A percentile compares a stretch with the other conserved stretches of the same genome.
phyloP scores from a whole-genome alignment of 2,329 filamentous ascomycete genomes.

The Mollisia scopiformis region DNA sequence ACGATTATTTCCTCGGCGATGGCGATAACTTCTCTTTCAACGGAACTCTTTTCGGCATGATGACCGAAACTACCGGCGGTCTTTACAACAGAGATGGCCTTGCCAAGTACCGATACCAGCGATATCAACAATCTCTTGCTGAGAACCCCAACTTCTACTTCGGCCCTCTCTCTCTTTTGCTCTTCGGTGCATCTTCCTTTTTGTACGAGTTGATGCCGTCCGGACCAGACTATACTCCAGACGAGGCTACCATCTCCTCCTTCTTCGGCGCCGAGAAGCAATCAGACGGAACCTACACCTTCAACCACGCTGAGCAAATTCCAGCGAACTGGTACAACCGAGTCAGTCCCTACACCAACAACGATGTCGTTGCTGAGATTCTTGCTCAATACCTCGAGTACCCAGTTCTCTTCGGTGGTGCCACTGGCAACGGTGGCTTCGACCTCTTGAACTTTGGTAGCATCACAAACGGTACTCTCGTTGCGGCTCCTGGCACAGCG shows the following conservation, averaged over 20 bases:
- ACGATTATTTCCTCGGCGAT: slow-evolving; percentile 30
- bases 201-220: slow-evolving; percentile 30
- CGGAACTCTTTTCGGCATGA: slow-evolving; percentile 37
- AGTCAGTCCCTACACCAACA: slow-evolving; percentile 32
- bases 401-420: slow-evolving; percentile 48
- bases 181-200: slow-evolving; percentile 28
- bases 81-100: slow-evolving; percentile 36
- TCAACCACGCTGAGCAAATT: slow-evolving; percentile 36
- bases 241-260: slow-evolving; percentile 25
- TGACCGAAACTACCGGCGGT: slow-evolving; percentile 36
- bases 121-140: slow-evolving; percentile 30
- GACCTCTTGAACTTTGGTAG: slow-evolving; percentile 41
- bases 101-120: slow-evolving; percentile 36
- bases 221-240: slow-evolving; percentile 30
- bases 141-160: slow-evolving; percentile 32
- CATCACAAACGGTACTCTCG: slow-evolving; percentile 43
- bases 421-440: slow-evolving; percentile 42
- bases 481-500: slow-evolving; percentile 27
- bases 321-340: slow-evolving; percentile 30
- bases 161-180: slow-evolving; percentile 30
- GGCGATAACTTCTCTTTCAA: slow-evolving; percentile 31
- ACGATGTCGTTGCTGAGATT: slow-evolving; percentile 43
- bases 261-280: slow-evolving; percentile 46
- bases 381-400: slow-evolving; percentile 43
- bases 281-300: slow-evolving; percentile 41